Evolutionary conservation across 1,284 basidiomycete genomes (phyloP), one percentile per base, ranked within the genome.

Genomic region (Golubevia pallescens): DNA sequence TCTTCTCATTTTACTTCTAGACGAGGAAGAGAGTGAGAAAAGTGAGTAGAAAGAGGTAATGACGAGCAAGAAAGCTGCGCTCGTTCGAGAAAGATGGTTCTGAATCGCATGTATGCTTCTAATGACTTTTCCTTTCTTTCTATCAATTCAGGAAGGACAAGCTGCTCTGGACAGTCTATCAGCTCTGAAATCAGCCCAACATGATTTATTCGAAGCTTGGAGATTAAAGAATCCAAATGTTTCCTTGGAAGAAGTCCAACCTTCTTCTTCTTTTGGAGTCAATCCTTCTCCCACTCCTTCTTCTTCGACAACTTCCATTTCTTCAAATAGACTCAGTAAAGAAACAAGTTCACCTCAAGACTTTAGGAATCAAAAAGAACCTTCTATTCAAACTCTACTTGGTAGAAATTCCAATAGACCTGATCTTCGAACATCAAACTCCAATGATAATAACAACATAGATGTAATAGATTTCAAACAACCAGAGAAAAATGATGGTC

Each of bases 1-100:
- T 16, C 16, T 16, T 48, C 42, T 48, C 42, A 10, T 48, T 74
- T n/a, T 67, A 67, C 21, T 2, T 16, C 16, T 60, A 63, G 62
- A 16, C 21, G 2, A 53, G 64, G 19, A 42, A 48, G 6, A 57
- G 59, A 38, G 42, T 70, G 5, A 24, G 52, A 13, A 7, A 23
- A 5, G 34, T 38, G 34, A 38, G 34, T 10, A n/a, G n/a, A n/a
- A n/a, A n/a, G n/a, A n/a, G n/a, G n/a, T n/a, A n/a, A n/a, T n/a
- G n/a, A n/a, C n/a, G n/a, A n/a, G n/a, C n/a, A n/a, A n/a, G n/a
- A n/a, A n/a, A n/a, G n/a, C n/a, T n/a, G n/a, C n/a, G n/a, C n/a
- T n/a, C n/a, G n/a, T n/a, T n/a, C n/a, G n/a, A n/a, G n/a, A n/a
- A n/a, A n/a, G n/a, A n/a, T n/a, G n/a, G n/a, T n/a, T n/a, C n/a